Evolutionary conservation across 768 basidiomycete species (phyloP).

Genomic region (Daedalea quercina): DNA sequence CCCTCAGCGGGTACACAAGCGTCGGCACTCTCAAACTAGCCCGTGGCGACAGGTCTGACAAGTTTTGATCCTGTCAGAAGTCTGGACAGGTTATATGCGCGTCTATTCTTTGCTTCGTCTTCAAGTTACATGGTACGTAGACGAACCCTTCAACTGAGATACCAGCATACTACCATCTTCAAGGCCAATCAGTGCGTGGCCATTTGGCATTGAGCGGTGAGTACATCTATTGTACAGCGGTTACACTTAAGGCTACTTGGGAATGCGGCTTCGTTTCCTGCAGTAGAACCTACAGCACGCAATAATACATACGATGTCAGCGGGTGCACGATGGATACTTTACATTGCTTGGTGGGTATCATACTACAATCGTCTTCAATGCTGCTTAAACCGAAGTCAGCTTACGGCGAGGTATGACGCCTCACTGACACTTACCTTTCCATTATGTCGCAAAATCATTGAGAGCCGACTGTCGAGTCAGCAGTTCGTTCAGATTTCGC

Average conservation of each 20-base stretch:
- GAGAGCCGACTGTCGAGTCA: conserved; percentile 41
- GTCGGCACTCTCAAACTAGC: no score
- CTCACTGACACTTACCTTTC: conserved; percentile 8
- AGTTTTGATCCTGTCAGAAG: no score
- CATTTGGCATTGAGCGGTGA: neutral
- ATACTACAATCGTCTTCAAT: conserved; percentile 7
- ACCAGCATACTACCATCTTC: no score
- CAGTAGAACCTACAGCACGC: neutral
- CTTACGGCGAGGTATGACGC: neutral
- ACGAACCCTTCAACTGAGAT: no score
- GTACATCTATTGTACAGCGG: neutral
- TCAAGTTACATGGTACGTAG: no score
- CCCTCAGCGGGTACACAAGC: no score
- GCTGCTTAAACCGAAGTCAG: conserved; percentile 1
- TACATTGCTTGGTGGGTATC: conserved; percentile 18
- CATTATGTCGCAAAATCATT: conserved; percentile 29
- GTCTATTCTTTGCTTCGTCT: no score
- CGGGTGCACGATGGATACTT: conserved; percentile 9
- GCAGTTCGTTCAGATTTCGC: conserved; percentile 62
- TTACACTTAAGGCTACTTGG: neutral
- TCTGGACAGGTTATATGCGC: no score
- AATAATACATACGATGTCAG: conserved; percentile 8
- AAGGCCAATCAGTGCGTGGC: no score
- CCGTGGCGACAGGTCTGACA: no score
- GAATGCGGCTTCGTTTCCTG: neutral